These are phyloP conservation scores for Fusarium devonianum DNA, from an alignment of 2,329 filamentous ascomycete genomes.

Conservation along the genomic window DNA sequence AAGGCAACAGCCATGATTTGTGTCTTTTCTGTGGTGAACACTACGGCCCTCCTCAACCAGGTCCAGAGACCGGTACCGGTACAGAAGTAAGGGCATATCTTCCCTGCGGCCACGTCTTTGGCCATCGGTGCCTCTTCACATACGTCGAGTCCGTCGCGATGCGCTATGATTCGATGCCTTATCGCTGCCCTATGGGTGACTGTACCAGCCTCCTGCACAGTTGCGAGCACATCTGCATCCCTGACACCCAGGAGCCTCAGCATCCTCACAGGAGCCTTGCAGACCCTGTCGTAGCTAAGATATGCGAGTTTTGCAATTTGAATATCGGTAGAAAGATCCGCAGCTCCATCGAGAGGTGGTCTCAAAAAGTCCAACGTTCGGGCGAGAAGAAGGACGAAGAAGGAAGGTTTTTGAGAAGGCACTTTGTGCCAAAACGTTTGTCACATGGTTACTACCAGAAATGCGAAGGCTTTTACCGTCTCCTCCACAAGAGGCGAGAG, in stretches of 20 bases:
- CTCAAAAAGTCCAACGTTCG: too few species aligned
- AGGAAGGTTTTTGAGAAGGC: too few species aligned
- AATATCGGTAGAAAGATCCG: not conserved
- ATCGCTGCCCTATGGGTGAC: not conserved
- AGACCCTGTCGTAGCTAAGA: not conserved
- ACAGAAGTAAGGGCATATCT: conserved; percentile 33
- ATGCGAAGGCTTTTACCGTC: too few species aligned
- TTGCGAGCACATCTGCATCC: conserved; percentile 15
- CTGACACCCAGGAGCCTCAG: not conserved
- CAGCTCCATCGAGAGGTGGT: not conserved
- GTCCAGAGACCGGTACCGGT: not conserved
- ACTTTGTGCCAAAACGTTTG: too few species aligned
- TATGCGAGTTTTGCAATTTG: not conserved
- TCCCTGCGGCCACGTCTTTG: conserved; percentile 41
- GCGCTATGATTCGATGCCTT: too few species aligned
- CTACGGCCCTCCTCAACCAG: not conserved
- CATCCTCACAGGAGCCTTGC: not conserved
- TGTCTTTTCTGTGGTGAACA: not conserved
- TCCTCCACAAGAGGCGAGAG: too few species aligned
- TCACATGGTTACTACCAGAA: too few species aligned
- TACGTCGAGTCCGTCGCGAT: not conserved
- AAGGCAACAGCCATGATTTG: not conserved
- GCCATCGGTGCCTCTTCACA: conserved; percentile 31
- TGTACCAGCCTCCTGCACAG: conserved; percentile 28
- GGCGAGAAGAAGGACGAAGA: too few species aligned